Base-by-base conservation (phyloP, 78 protist genomes). In the Dictyostelium firmibasis region DNA sequence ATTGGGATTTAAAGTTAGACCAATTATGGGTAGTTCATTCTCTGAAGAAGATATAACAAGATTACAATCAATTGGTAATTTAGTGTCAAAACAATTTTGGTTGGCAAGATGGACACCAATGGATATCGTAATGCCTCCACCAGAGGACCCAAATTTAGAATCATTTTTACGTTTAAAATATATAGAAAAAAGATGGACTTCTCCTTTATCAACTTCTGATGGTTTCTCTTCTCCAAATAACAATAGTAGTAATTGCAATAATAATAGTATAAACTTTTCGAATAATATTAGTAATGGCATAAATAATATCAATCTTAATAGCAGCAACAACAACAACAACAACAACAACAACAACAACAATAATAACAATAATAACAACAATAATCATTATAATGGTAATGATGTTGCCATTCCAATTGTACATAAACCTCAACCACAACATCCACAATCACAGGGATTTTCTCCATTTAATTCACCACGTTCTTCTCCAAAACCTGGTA, bases 61-160 rank as follows among this genome's bases (percentile, higher is more conserved):
- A 70, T 47, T 89, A 67, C 94, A 89, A 81, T 64, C 88, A 29
- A 89, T 81, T 81, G 94, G 94, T 35, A 89, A 89, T 70, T 50
- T 89, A 25, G 94, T 89, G 16, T 89, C 94, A 50, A 89, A 81
- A 81, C 94, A 89, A 47, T 89, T 89, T 81, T 89, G 94, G 94
- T 81, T 89, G 10, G 94, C 94, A 5, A 33, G 77, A 64, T 89
- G 94, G 94, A 50, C 86, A 33, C 81, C 94, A 31, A 44, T 33
- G 62, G 94, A 89, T 41, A 79, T 53, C n/a, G 47, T 64, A 6
- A 85, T 79, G 75, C 94, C 94, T 33, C 70, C 75, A 14, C 94
- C 94, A 16, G 94, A 89, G 3, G 94, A 89, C 33, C 94, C 94
- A 31, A 60, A 36, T 27, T 50, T 89, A 18, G 94, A 89, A 47